Evolutionary conservation across 257 asterid species (phyloP), one percentile per base, ranked within the genome.

Genomic region (Solanum neorickii): DNA sequence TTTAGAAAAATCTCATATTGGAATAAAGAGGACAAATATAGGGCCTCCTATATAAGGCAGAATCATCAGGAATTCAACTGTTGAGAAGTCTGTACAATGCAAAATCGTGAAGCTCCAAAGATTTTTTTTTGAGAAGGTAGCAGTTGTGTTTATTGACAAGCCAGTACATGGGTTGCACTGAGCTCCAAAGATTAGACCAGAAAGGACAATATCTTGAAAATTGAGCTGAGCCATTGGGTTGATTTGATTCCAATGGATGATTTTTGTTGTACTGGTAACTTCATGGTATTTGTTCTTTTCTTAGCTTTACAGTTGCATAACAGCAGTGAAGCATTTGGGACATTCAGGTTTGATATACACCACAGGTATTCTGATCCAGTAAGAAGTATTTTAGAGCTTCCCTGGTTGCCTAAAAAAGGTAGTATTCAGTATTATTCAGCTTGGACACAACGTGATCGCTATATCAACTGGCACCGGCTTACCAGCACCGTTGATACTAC

Each of bases 381-480:
- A 5, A 92, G 86, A 93, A 92, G 91, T 37, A 89, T 92, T 87
- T 82, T 94, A 75, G 90, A 88, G 92, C 86, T 90, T 31, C 95
- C 92, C 89, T 97, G 95, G 4, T 87, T 95, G 93, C 99, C 99
- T 90, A 95, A 93, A 77, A 94, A 92, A 89, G 97, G 93, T 1
- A 83, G 91, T 10, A 86, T 91, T 47, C 97, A 94, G 72, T 97
- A 96, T 92, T 96, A 89, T 91, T 87, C 98, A 74, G 97, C 98
- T 91, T 90, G 95, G 99, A 98, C 95, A n/a, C 95, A 93, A 89
- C 98, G 97, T 52, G 99, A 96, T 90, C 93, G 89, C 39, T 86
- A 92, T 89, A 88, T 90, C 88, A 92, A 91, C 75, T 92, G 94
- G 56, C 98, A 96, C 60, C 96, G 90, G 85, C 96, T 93, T 29